Base-by-base conservation (phyloP, 345 rosid genomes). In the Pistacia integerrima region DNA sequence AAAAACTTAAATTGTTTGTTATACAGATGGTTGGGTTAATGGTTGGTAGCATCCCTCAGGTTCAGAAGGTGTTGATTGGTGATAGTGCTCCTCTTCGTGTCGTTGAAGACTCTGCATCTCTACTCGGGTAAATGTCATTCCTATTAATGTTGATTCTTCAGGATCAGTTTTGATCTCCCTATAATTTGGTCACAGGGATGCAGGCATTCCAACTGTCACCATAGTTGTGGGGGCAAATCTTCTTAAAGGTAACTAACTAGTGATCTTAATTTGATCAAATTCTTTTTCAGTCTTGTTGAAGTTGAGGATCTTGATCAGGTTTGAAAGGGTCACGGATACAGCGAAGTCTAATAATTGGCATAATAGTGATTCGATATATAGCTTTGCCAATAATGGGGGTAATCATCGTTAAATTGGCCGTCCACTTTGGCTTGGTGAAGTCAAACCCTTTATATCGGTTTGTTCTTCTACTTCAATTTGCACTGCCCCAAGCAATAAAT, bases 391-490 rank as follows among this genome's bases (percentile, higher is more conserved):
- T 86, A 7, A 8, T 55, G 4, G 91, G 93, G 28, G 72, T 78
- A 17, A 69, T 70, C 17, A 51, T 81, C 6, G 81, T 89, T 7
- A 85, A 73, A 79, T 70, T 75, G 10, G 88, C 88, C 44, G 36
- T 61, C 17, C 76, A 60, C 38, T 70, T 83, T 17, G 87, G 86
- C 11, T 1, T 83, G 35, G 83, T 86, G 69, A 67, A 67, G 16
- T 60, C 81, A 14, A 84, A 90, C 77, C 77, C 85, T 3, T 67
- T 85, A 28, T 90, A 83, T 67, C 88, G 78, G 51, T 86, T 90
- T 52, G 70, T 85, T 74, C 93, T 88, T 76, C 75, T 90, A 66
- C 82, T 88, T 64, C 91, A 90, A 56, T 88, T 69, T 75, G 89
- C 90, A 1, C 72, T 88, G 59, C 91, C 90, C 13, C 91, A 88